phyloP scores from a whole-genome alignment of 2,329 filamentous ascomycete species.

The Fusarium phyllophilum region DNA sequence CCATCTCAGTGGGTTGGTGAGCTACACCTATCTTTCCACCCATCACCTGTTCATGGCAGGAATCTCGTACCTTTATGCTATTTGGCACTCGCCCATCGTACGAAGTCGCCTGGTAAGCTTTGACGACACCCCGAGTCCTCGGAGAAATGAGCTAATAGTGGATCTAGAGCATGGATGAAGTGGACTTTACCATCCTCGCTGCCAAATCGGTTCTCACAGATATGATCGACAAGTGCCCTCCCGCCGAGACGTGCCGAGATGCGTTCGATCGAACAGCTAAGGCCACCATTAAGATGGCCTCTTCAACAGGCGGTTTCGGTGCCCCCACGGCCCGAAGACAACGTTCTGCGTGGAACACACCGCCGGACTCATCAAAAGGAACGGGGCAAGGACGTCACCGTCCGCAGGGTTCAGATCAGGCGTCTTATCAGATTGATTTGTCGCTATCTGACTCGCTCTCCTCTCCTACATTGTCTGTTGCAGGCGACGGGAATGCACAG shows the following conservation, averaged over 20 bases:
- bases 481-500: constrained; percentile 50
- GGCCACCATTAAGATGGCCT: constrained; percentile 94
- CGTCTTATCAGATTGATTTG: constrained; percentile 51
- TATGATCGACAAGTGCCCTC: constrained; percentile 92
- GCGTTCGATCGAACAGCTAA: constrained; percentile 96
- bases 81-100: constrained; percentile 94
- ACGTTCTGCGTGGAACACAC: constrained; percentile 46
- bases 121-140: neutral
- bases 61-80: constrained; percentile 94
- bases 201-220: constrained; percentile 93
- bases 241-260: constrained; percentile 92
- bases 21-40: constrained; percentile 94
- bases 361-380: constrained; percentile 41
- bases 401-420: constrained; percentile 46
- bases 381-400: constrained; percentile 41
- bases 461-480: constrained; percentile 53
- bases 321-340: constrained; percentile 42
- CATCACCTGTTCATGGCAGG: constrained; percentile 98
- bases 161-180: constrained; percentile 82
- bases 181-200: constrained; percentile 95
- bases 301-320: constrained; percentile 86
- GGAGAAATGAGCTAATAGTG: constrained; percentile 13
- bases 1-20: constrained; percentile 87
- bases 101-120: constrained; percentile 82
- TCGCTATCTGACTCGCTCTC: constrained; percentile 53